These are phyloP conservation scores for Cyclotella kingstonii DNA, from an alignment of 108 stramenopile genomes.

Conservation along the genomic window DNA sequence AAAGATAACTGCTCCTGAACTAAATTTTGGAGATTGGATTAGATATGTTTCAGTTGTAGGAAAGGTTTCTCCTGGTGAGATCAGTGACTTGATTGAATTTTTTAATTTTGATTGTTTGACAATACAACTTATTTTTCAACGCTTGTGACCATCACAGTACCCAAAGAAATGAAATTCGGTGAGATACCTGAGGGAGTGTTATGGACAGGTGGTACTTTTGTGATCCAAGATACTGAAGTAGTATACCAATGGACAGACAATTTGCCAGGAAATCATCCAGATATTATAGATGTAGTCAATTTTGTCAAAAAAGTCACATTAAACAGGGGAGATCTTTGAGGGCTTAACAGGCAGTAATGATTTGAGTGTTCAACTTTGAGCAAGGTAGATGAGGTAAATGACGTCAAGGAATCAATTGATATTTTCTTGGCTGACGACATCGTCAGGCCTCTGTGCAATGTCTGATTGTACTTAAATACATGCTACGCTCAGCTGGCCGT, in stretches of 20 bases:
- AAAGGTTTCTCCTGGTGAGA: slow-evolving; percentile 54
- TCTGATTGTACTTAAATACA: too few species aligned
- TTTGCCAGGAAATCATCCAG: slow-evolving; percentile 82
- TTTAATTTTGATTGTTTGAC: neutral
- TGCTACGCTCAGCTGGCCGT: too few species aligned
- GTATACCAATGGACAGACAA: slow-evolving; percentile 78
- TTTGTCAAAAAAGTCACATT: slow-evolving; percentile 45
- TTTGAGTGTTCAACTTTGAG: neutral
- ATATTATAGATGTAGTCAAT: slow-evolving; percentile 53
- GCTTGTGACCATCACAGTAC: neutral
- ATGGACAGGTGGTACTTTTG: slow-evolving; percentile 84
- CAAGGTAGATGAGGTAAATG: slow-evolving; percentile 7
- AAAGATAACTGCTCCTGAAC: slow-evolving; percentile 61
- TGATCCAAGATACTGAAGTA: slow-evolving; percentile 65
- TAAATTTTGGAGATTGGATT: slow-evolving; percentile 44
- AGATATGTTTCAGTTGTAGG: slow-evolving; percentile 58
- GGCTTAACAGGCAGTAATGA: neutral
- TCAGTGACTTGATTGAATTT: neutral
- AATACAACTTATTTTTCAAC: neutral
- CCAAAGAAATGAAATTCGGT: slow-evolving; percentile 63
- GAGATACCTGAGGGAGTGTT: slow-evolving; percentile 81
- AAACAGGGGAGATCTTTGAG: slow-evolving; percentile 16
- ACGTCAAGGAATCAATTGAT: slow-evolving; percentile 5
- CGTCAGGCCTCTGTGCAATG: too few species aligned
- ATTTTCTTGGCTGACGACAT: neutral